Percentiles rank a stretch among this genome's conserved stretches.
These are phyloP conservation scores for Pycnococcus provasolii DNA, from an alignment of 139 green algal genomes.

Conservation along the genomic window DNA sequence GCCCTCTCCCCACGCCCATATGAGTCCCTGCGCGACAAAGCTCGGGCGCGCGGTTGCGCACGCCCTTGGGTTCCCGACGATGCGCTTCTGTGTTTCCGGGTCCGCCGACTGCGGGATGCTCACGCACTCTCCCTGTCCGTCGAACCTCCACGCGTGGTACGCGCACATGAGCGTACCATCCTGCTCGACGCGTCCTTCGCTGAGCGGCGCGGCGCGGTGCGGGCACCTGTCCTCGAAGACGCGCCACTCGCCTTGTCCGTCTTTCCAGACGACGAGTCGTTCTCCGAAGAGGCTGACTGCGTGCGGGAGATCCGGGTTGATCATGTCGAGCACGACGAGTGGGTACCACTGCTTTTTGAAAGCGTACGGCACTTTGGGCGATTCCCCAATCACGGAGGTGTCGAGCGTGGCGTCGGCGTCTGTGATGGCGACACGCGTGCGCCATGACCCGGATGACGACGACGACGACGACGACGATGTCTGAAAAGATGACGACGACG, in stretches of 20 bases:
- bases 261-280: slow-evolving; percentile 23
- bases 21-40: slow-evolving; percentile 16
- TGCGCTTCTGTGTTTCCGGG: neutral
- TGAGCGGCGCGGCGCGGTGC: slow-evolving; percentile 35
- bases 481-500: too few relatives aligned
- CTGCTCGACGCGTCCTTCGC: slow-evolving; percentile 30
- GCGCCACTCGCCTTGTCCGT: slow-evolving; percentile 17
- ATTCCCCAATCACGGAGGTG: too few relatives aligned
- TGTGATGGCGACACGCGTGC: too few relatives aligned
- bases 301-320: slow-evolving; percentile 9
- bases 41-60: slow-evolving; percentile 17
- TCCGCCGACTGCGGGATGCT: slow-evolving; percentile 19
- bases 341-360: slow-evolving; percentile 29
- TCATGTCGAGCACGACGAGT: slow-evolving; percentile 1
- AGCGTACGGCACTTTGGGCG: too few relatives aligned
- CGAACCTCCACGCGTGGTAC: slow-evolving; percentile 38
- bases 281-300: slow-evolving; percentile 10
- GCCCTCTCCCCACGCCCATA: slow-evolving; percentile 28
- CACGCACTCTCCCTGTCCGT: slow-evolving; percentile 22
- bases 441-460: too few relatives aligned
- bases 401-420: too few relatives aligned
- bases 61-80: slow-evolving; percentile 13
- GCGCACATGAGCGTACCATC: slow-evolving; percentile 32
- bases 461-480: too few relatives aligned
- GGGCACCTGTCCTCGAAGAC: slow-evolving; percentile 32